These are phyloP conservation scores for Arabidopsis lyrata DNA, from an alignment of 441 rosid species.

Conservation along the genomic window DNA sequence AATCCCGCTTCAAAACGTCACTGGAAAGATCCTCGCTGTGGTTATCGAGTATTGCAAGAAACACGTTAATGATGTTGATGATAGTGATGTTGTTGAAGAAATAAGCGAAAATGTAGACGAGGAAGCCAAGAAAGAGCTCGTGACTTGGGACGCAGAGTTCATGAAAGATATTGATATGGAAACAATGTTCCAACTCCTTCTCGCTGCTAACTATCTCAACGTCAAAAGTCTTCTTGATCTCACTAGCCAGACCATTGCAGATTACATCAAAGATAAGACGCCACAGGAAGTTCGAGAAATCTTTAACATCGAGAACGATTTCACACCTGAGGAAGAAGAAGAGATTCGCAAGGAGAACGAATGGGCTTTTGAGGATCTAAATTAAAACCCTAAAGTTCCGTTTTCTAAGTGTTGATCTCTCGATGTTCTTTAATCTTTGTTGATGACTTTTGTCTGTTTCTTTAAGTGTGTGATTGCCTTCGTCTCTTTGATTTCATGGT, in stretches of 20 bases:
- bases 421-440: background rate
- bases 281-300: constrained; percentile 47
- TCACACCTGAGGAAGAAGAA: constrained; percentile 49
- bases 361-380: constrained; percentile 49
- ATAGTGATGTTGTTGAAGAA: background rate
- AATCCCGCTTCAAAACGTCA: background rate
- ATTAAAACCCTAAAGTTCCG: background rate
- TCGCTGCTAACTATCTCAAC: constrained; percentile 57
- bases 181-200: constrained; percentile 36
- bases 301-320: constrained; percentile 53
- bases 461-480: background rate
- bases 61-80: background rate
- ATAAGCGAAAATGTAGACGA: background rate
- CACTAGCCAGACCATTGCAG: constrained; percentile 50
- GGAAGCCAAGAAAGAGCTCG: constrained; percentile 34
- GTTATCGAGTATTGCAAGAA: background rate
- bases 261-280: constrained; percentile 47
- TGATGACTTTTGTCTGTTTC: background rate
- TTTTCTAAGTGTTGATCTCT: background rate
- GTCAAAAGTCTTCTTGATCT: constrained; percentile 51
- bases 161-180: constrained; percentile 38
- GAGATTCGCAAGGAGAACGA: constrained; percentile 48
- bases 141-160: constrained; percentile 50
- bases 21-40: background rate
- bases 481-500: background rate